phyloP scores from a whole-genome alignment of 345 rosid species.

The Eutrema yunnanense region DNA sequence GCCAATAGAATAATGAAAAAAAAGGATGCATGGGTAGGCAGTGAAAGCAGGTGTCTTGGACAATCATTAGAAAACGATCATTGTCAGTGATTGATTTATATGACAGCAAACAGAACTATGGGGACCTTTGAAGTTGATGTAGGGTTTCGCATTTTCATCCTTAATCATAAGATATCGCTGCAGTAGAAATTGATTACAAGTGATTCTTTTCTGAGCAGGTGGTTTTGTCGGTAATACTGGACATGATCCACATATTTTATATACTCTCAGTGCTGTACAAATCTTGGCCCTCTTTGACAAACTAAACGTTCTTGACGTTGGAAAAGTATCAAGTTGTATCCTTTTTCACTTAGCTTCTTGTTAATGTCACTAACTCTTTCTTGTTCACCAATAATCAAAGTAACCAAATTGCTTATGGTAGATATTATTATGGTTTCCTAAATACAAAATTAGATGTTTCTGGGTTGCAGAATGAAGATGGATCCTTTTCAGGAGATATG shows the following conservation, averaged over 20 bases:
- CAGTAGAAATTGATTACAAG: not conserved
- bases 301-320: constrained; percentile 54
- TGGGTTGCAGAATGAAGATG: constrained; percentile 85
- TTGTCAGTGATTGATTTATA: not conserved
- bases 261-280: constrained; percentile 86
- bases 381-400: not conserved
- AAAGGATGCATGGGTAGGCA: not conserved
- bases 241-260: constrained; percentile 75
- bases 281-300: constrained; percentile 72
- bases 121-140: not conserved
- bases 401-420: not conserved
- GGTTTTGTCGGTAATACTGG: constrained; percentile 95
- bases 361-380: not conserved
- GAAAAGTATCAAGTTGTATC: constrained; percentile 81
- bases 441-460: constrained; percentile 46
- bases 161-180: not conserved
- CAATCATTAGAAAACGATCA: not conserved
- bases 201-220: constrained; percentile 41
- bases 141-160: not conserved
- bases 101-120: not conserved
- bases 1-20: not conserved
- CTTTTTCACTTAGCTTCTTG: constrained; percentile 28
- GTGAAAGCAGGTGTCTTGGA: not conserved
- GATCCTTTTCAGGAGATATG: constrained; percentile 88
- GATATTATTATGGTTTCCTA: constrained; percentile 19